Evolutionary conservation across 352 stramenopile genomes (phyloP).

Genomic region (Vaucheria bursata): DNA sequence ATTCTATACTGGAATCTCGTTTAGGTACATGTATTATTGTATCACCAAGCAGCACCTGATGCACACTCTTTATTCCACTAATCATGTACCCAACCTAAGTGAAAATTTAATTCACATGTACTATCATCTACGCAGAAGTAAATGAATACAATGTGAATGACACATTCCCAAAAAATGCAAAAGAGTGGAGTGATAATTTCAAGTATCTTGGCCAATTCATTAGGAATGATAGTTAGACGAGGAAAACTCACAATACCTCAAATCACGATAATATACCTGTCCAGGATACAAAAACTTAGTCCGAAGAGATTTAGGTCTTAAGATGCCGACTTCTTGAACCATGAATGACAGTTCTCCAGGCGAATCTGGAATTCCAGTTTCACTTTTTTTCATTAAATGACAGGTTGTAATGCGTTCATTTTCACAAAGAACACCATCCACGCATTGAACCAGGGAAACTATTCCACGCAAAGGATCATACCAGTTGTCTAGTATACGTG

Average conservation of each 20-base stretch:
- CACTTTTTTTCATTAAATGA: constrained; percentile 10
- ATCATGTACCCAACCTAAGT: constrained; percentile 79
- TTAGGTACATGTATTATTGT: constrained; percentile 40
- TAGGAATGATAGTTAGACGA: too few relatives aligned
- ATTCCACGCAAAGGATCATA: constrained; percentile 84
- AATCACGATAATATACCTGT: constrained; percentile 49
- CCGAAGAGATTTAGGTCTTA: constrained; percentile 71
- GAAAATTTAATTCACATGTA: too few relatives aligned
- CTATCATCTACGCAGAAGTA: too few relatives aligned
- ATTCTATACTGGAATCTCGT: constrained; percentile 17
- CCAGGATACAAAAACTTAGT: constrained; percentile 50
- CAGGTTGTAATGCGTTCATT: constrained; percentile 59
- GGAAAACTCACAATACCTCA: too few relatives aligned
- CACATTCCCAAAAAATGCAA: too few relatives aligned
- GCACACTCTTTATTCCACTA: constrained; percentile 74
- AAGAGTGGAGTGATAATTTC: too few relatives aligned
- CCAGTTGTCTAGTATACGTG: constrained; percentile 92
- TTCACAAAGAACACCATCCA: constrained; percentile 68
- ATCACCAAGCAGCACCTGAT: constrained; percentile 67
- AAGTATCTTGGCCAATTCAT: too few relatives aligned
- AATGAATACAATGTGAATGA: too few relatives aligned
- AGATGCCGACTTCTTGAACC: constrained; percentile 87
- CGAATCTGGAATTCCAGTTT: too few relatives aligned
- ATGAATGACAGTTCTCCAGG: constrained; percentile 65
- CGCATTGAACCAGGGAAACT: constrained; percentile 88